Evolutionary conservation across 2,329 filamentous ascomycete species (phyloP).

Genomic region (Cryphonectria carpinicola): DNA sequence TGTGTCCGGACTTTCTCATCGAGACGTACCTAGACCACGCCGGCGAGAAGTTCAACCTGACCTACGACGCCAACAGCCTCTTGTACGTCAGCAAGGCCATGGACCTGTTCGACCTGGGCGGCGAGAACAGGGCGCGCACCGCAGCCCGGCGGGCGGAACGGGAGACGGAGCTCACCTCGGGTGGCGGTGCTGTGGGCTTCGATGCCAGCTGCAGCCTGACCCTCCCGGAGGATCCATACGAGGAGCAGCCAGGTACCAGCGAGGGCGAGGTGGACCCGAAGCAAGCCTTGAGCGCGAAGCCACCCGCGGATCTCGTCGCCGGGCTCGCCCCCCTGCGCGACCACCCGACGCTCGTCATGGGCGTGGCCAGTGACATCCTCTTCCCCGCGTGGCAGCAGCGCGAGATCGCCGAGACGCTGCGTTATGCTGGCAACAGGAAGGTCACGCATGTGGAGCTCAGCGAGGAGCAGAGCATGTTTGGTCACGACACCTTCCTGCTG

Average conservation of each 20-base stretch:
- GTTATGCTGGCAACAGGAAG: slow-evolving; percentile 73
- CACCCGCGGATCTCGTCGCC: slow-evolving; percentile 77
- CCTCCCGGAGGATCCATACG: slow-evolving; percentile 80
- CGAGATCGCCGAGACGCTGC: slow-evolving; percentile 85
- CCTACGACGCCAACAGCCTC: slow-evolving; percentile 94
- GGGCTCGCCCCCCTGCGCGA: slow-evolving; percentile 74
- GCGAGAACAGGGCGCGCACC: slow-evolving; percentile 68
- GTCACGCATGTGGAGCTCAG: slow-evolving; percentile 91
- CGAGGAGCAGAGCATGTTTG: slow-evolving; percentile 92
- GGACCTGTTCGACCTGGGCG: slow-evolving; percentile 94
- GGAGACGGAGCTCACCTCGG: slow-evolving; percentile 58
- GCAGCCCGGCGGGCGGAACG: slow-evolving; percentile 65
- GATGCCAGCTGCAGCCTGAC: slow-evolving; percentile 75
- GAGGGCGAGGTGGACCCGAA: slow-evolving; percentile 39
- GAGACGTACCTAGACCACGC: slow-evolving; percentile 98
- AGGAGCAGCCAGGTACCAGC: slow-evolving; percentile 69
- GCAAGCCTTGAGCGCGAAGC: slow-evolving; percentile 48
- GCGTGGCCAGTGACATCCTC: slow-evolving; percentile 92
- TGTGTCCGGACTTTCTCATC: slow-evolving; percentile 97
- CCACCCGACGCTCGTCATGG: slow-evolving; percentile 85
- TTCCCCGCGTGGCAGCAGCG: slow-evolving; percentile 98
- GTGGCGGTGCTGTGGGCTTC: slow-evolving; percentile 42
- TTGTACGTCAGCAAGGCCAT: slow-evolving; percentile 98
- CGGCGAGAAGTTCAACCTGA: slow-evolving; percentile 96
- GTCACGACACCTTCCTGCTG: slow-evolving; percentile 93